phyloP scores from a whole-genome alignment of 805 yeast genomes.

The Yamadazyma nakazawae region DNA sequence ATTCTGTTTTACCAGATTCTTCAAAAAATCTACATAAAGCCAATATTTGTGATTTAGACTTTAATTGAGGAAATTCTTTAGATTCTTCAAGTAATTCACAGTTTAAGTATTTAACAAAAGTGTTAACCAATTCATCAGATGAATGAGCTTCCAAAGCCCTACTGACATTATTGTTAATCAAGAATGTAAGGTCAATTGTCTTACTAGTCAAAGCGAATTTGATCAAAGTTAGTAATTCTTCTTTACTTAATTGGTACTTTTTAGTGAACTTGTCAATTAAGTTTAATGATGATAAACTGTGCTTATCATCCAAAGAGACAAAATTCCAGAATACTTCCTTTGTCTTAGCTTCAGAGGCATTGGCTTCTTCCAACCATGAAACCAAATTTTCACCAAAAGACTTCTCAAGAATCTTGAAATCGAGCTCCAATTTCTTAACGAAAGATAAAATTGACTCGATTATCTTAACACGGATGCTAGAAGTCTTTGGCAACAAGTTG shows the following conservation, averaged over 20 bases:
- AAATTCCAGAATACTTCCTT: slow-evolving; percentile 36
- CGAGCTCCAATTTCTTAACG: slow-evolving; percentile 26
- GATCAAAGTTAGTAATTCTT: slow-evolving; percentile 26
- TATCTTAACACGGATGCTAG: slow-evolving; percentile 29
- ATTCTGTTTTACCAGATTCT: slow-evolving; percentile 16
- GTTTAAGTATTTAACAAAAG: slow-evolving; percentile 32
- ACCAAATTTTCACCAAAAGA: slow-evolving; percentile 36
- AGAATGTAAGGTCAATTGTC: slow-evolving; percentile 38
- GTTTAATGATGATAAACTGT: slow-evolving; percentile 29
- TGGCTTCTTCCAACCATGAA: slow-evolving; percentile 32
- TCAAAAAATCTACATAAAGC: slow-evolving; percentile 39
- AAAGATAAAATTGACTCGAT: slow-evolving; percentile 31
- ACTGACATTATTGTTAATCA: slow-evolving; percentile 41
- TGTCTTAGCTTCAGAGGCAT: slow-evolving; percentile 27
- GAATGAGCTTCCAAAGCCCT: slow-evolving; percentile 26
- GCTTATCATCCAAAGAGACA: slow-evolving; percentile 31
- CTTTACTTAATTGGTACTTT: slow-evolving; percentile 19
- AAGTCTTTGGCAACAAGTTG: slow-evolving; percentile 37
- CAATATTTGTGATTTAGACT: slow-evolving; percentile 38
- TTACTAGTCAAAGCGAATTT: slow-evolving; percentile 35
- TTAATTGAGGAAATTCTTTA: slow-evolving; percentile 23
- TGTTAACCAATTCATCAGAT: slow-evolving; percentile 24
- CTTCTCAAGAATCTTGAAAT: slow-evolving; percentile 31
- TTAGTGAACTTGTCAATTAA: slow-evolving; percentile 35
- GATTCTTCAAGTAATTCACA: slow-evolving; percentile 30